These are phyloP conservation scores for Euphrasia arctica DNA, from an alignment of 305 asterid species.

Conservation along the genomic window DNA sequence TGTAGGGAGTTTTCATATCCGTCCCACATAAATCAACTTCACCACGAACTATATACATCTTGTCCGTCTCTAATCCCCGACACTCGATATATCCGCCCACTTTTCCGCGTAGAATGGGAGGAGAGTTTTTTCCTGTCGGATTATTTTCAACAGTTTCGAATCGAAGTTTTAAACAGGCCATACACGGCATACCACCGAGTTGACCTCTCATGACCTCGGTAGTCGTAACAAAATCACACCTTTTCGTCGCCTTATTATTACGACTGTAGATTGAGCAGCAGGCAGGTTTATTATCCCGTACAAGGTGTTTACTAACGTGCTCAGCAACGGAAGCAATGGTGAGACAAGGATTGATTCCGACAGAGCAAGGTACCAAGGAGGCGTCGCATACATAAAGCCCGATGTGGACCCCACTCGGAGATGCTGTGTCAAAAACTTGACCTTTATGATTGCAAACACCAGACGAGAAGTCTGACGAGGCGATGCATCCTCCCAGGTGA, in stretches of 20 bases:
- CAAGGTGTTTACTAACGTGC: slow-evolving; percentile 36
- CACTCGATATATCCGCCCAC: slow-evolving; percentile 41
- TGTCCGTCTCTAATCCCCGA: slow-evolving; percentile 37
- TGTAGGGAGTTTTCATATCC: slow-evolving; percentile 47
- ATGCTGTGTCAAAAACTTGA: slow-evolving; percentile 38
- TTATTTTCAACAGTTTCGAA: neutral
- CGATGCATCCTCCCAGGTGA: slow-evolving; percentile 52
- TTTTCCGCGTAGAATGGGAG: slow-evolving; percentile 29
- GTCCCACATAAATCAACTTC: slow-evolving; percentile 43
- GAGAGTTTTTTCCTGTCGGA: neutral
- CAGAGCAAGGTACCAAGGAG: slow-evolving; percentile 54
- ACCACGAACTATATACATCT: slow-evolving; percentile 40
- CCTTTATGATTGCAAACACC: slow-evolving; percentile 47
- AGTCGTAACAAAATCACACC: slow-evolving; percentile 15
- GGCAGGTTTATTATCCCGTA: slow-evolving; percentile 23
- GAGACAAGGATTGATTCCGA: slow-evolving; percentile 50
- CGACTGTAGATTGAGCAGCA: no score
- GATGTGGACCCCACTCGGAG: slow-evolving; percentile 33
- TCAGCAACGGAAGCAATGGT: slow-evolving; percentile 58
- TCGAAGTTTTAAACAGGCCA: slow-evolving; percentile 39
- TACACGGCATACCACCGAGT: slow-evolving; percentile 43
- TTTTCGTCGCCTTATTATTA: neutral
- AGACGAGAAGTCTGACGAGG: slow-evolving; percentile 36
- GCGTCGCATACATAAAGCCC: slow-evolving; percentile 55
- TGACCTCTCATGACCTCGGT: slow-evolving; percentile 46